Conservation (phyloP, 1,284 basidiomycete genomes). For the Salmacisia buchloeana region DNA sequence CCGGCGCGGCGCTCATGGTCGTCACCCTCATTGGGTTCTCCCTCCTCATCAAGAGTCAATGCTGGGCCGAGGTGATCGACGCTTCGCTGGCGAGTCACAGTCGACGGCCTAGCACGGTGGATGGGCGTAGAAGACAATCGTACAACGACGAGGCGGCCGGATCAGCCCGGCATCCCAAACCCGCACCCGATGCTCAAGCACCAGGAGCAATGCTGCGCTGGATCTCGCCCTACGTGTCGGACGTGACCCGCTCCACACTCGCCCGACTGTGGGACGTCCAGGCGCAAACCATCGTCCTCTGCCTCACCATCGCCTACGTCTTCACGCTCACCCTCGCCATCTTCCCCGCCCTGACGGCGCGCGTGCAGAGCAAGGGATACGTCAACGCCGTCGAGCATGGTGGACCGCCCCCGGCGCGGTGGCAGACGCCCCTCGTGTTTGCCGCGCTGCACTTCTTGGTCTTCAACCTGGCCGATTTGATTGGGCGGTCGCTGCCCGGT, state of each 20-base stretch:
- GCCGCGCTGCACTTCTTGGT: slow-evolving; percentile 40
- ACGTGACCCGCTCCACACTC: not conserved
- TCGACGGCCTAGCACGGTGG: not conserved
- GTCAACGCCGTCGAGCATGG: not conserved
- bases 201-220: not conserved
- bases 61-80: not conserved
- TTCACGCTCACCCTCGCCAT: slow-evolving; percentile 32
- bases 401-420: not conserved
- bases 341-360: slow-evolving; percentile 38
- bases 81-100: not conserved
- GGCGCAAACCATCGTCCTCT: slow-evolving; percentile 27
- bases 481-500: slow-evolving; percentile 33
- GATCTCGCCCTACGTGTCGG: not conserved
- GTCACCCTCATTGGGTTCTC: slow-evolving; percentile 7
- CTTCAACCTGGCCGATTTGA: slow-evolving; percentile 37
- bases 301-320: slow-evolving; percentile 17
- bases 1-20: slow-evolving; percentile 7
- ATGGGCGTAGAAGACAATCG: not conserved
- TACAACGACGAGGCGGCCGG: not conserved
- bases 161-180: too few relatives aligned
- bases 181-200: too few relatives aligned
- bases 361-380: slow-evolving; percentile 18
- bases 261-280: slow-evolving; percentile 19
- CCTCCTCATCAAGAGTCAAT: not conserved
- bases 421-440: slow-evolving; percentile 29